Conservation (phyloP, 2,329 filamentous ascomycete species). For the Epichloe uncinata region DNA sequence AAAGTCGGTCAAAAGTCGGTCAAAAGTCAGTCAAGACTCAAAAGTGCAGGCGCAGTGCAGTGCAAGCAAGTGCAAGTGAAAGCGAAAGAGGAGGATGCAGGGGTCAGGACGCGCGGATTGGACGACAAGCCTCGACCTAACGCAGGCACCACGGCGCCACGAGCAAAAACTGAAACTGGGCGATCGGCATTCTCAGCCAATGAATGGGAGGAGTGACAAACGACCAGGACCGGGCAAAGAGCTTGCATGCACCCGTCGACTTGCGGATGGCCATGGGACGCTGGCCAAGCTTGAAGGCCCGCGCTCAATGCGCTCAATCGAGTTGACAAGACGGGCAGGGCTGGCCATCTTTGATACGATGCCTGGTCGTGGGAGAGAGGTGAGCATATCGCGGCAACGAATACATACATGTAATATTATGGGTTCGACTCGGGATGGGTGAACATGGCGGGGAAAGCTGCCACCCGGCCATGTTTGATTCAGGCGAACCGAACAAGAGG, state of each 20-base stretch:
- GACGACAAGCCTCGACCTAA: neutral
- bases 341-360: neutral
- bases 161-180: constrained; percentile 1
- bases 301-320: too few species aligned
- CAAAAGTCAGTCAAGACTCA: too few species aligned
- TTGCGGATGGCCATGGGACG: too few species aligned
- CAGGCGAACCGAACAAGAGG: too few species aligned
- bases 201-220: neutral
- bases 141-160: constrained; percentile 1
- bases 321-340: too few species aligned
- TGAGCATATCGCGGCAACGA: neutral
- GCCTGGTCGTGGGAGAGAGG: neutral
- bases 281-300: too few species aligned
- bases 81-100: neutral
- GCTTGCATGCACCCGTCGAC: neutral
- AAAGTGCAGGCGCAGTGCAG: too few species aligned
- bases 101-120: neutral
- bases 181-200: neutral
- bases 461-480: too few species aligned
- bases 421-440: too few species aligned
- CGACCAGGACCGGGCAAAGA: neutral
- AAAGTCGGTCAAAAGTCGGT: neutral
- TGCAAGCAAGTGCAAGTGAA: too few species aligned
- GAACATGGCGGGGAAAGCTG: too few species aligned
- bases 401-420: too few species aligned